Percentiles rank a stretch among this genome's conserved stretches.
Conservation (phyloP, 1,139 yeast genomes). For the Blastobotrys persicus region DNA sequence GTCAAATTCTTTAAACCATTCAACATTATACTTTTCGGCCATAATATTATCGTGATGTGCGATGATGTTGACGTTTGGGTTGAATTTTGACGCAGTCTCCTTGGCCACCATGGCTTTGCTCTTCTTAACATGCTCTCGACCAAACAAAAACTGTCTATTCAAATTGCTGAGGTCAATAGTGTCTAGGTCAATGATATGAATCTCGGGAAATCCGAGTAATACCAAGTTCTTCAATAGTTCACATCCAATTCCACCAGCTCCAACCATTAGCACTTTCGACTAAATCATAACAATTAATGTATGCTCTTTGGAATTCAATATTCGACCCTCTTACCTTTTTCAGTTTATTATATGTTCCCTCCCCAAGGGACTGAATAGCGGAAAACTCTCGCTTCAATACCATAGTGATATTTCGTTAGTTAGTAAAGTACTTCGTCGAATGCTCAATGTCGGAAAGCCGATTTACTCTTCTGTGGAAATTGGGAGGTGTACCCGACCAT, state of each 20-base stretch:
- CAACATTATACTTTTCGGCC: constrained; percentile 70
- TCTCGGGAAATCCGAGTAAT: constrained; percentile 80
- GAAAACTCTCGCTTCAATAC: not conserved
- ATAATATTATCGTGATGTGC: constrained; percentile 89
- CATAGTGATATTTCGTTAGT: too few species aligned
- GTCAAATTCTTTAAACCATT: constrained; percentile 80
- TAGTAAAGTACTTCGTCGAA: too few species aligned
- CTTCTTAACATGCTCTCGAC: constrained; percentile 81
- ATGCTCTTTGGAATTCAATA: not conserved
- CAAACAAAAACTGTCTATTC: constrained; percentile 88
- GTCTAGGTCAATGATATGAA: constrained; percentile 86
- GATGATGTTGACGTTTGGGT: constrained; percentile 64
- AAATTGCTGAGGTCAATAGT: constrained; percentile 89
- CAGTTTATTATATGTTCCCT: constrained; percentile 17
- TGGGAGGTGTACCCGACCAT: too few species aligned
- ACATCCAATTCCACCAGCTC: constrained; percentile 99
- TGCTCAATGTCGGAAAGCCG: too few species aligned
- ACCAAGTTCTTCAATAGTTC: constrained; percentile 85
- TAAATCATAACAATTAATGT: too few species aligned
- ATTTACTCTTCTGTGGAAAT: too few species aligned
- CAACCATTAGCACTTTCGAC: constrained; percentile 69
- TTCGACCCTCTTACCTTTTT: constrained; percentile 24
- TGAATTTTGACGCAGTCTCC: constrained; percentile 75
- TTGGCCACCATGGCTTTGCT: constrained; percentile 80
- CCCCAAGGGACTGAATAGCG: constrained; percentile 20